These are phyloP conservation scores for Novakomyces olei DNA, from an alignment of 805 yeast species.

Conservation along the genomic window DNA sequence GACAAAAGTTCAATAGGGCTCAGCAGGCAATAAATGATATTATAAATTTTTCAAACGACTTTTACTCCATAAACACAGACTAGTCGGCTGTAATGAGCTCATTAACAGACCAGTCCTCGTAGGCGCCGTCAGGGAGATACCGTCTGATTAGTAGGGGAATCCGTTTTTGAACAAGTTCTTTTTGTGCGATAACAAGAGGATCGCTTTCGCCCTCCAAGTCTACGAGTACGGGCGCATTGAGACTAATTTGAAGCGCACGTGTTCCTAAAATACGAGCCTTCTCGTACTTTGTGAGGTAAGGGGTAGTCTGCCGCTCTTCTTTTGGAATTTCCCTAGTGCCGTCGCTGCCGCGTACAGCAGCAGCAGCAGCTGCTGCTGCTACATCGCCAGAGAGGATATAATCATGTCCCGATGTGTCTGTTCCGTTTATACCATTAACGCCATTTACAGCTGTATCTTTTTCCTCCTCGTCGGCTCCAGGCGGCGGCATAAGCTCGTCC, in stretches of 20 bases:
- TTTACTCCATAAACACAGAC: too few relatives aligned
- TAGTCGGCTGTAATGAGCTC: too few relatives aligned
- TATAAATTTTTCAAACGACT: too few relatives aligned
- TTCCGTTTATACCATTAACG: too few relatives aligned
- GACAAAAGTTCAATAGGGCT: too few relatives aligned
- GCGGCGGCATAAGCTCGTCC: too few relatives aligned
- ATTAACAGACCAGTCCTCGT: conserved; percentile 4
- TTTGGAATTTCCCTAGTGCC: conserved; percentile 66
- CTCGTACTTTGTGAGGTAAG: conserved; percentile 97
- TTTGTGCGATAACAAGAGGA: conserved; percentile 92
- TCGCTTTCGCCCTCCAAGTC: conserved; percentile 98
- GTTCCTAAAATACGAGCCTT: conserved; percentile 95
- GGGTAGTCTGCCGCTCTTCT: conserved; percentile 81
- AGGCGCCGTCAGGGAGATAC: conserved; percentile 73
- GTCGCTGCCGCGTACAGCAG: conserved; percentile 39
- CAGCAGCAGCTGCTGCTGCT: conserved; percentile 17
- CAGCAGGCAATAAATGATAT: too few relatives aligned
- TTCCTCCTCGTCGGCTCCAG: too few relatives aligned
- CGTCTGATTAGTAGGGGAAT: conserved; percentile 90
- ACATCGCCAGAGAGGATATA: conserved; percentile 25
- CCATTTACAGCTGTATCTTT: too few relatives aligned
- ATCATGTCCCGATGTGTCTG: too few relatives aligned
- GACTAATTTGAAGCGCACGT: conserved; percentile 86
- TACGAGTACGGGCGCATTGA: conserved; percentile 95
- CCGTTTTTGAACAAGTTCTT: conserved; percentile 82